Percentiles rank a stretch among this genome's conserved stretches.
phyloP scores from a whole-genome alignment of 306 rosid species.

The Oemleria cerasiformis region DNA sequence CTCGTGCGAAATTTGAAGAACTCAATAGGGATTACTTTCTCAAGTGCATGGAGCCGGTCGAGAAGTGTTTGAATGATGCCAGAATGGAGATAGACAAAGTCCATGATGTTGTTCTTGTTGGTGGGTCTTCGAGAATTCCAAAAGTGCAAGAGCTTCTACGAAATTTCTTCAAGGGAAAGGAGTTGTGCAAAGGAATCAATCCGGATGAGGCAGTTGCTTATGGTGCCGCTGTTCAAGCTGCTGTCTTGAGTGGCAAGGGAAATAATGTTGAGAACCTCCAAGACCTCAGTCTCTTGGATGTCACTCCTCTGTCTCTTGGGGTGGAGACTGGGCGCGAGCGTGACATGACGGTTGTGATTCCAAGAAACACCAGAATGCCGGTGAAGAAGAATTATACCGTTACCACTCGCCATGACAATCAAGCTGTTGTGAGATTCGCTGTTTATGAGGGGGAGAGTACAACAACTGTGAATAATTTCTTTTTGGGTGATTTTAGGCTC shows the following conservation, averaged over 20 bases:
- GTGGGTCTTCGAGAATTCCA: background rate
- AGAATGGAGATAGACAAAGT: background rate
- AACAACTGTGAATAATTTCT: background rate
- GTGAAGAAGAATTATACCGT: background rate
- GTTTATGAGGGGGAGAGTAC: conserved; percentile 11
- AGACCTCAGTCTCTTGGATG: background rate
- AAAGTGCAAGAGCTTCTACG: background rate
- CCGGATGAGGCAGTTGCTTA: background rate
- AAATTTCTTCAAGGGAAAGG: background rate
- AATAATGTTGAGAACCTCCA: background rate
- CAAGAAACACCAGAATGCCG: conserved; percentile 1
- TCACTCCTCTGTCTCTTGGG: background rate
- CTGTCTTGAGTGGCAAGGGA: background rate
- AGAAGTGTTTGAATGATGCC: background rate
- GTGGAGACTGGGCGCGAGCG: background rate
- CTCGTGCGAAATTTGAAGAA: background rate
- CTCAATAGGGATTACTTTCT: background rate
- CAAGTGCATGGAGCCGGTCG: background rate
- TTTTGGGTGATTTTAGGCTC: background rate
- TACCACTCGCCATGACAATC: background rate
- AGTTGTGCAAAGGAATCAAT: background rate
- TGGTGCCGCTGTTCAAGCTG: background rate
- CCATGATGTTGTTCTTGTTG: background rate
- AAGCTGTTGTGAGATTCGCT: background rate
- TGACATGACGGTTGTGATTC: background rate